These are phyloP conservation scores for Tolypocladium inflatum DNA, from an alignment of 2,329 filamentous ascomycete species.

Conservation along the genomic window DNA sequence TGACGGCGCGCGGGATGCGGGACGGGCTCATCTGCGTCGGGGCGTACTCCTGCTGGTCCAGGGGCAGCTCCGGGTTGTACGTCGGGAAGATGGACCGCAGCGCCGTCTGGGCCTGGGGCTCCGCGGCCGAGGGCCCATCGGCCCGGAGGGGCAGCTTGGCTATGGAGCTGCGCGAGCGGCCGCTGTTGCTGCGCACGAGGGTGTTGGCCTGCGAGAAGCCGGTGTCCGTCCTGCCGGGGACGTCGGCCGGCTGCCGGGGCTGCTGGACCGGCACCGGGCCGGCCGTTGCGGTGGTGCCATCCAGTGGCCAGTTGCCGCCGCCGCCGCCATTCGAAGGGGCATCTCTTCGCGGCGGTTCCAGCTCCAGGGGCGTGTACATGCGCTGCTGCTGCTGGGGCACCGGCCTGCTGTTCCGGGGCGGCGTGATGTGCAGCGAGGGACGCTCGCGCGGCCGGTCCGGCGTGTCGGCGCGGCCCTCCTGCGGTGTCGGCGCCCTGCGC, in stretches of 20 bases:
- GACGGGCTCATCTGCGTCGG: constrained; percentile 57
- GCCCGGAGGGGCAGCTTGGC: constrained; percentile 41
- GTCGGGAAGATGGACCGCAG: constrained; percentile 68
- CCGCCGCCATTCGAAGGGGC: not conserved
- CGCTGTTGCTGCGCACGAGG: constrained; percentile 38
- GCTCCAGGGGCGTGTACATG: not conserved
- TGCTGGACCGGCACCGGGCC: constrained; percentile 22
- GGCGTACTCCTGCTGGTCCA: constrained; percentile 61
- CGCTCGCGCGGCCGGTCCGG: constrained; percentile 6
- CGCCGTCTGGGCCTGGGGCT: constrained; percentile 14
- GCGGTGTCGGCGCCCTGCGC: constrained; percentile 14
- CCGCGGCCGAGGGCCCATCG: constrained; percentile 13
- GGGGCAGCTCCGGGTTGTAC: constrained; percentile 58
- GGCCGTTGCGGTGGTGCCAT: constrained; percentile 3
- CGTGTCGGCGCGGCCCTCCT: constrained; percentile 16
- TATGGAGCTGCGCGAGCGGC: constrained; percentile 44
- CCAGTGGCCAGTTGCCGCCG: constrained; percentile 2
- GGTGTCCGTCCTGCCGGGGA: constrained; percentile 37
- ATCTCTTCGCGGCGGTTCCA: not conserved
- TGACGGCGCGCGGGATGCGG: constrained; percentile 52
- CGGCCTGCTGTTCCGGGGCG: constrained; percentile 10
- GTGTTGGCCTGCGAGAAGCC: constrained; percentile 42
- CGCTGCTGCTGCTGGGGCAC: not conserved
- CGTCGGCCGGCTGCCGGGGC: constrained; percentile 30
- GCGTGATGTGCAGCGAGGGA: constrained; percentile 4